A percentile compares a stretch with the other conserved stretches of the same genome.
phyloP scores from a whole-genome alignment of 345 rosid genomes.

The Bretschneidera sinensis region DNA sequence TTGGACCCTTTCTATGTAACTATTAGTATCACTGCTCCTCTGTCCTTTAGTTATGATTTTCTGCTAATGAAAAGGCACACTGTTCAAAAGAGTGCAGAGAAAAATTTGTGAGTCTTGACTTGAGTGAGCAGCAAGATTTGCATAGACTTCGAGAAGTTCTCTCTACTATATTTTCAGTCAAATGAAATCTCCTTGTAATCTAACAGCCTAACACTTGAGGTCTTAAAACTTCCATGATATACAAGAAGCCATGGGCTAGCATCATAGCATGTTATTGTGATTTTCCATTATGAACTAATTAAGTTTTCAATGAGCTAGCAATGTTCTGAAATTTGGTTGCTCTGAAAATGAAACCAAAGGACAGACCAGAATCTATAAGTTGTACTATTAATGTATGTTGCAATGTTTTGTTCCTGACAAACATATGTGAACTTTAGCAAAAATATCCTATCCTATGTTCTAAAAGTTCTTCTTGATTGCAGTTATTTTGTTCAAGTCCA shows the following conservation, averaged over 20 bases:
- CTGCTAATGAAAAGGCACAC: no score
- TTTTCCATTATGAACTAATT: background rate
- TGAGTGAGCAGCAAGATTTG: no score
- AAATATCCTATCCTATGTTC: background rate
- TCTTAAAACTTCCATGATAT: background rate
- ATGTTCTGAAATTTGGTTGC: background rate
- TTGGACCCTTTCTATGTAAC: background rate
- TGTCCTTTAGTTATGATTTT: background rate
- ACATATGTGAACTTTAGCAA: background rate
- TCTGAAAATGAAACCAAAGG: background rate
- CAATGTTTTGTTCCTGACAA: background rate
- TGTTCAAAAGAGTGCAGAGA: no score
- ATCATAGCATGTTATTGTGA: background rate
- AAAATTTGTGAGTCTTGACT: no score
- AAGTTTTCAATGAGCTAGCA: background rate
- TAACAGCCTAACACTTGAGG: background rate
- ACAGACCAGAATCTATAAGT: background rate
- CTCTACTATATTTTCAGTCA: background rate
- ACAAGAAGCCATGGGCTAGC: background rate
- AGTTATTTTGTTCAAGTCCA: slow-evolving; percentile 62
- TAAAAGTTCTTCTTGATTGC: slow-evolving; percentile 3
- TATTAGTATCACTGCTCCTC: background rate
- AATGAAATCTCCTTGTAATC: background rate
- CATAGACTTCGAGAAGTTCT: no score
- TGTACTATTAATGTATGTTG: background rate